Conservation (phyloP, 306 rosid genomes). For the Cucurbita argyrosperma region DNA sequence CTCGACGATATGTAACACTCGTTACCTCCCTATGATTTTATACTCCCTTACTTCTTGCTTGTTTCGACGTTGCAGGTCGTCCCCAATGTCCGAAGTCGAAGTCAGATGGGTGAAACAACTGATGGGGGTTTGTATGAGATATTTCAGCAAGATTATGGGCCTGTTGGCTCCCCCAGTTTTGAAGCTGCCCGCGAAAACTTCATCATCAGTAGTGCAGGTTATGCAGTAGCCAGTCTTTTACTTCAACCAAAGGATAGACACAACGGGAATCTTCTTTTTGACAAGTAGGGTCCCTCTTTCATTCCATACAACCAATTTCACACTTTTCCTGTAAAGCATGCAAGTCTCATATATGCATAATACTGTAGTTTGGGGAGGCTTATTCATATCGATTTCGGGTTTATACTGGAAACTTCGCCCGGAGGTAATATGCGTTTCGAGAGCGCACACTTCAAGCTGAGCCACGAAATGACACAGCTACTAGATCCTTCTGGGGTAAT, state of each 20-base stretch:
- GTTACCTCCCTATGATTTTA: background rate
- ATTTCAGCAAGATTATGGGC: conserved; percentile 88
- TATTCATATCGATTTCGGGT: conserved; percentile 88
- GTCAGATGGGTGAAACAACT: conserved; percentile 99
- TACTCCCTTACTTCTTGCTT: background rate
- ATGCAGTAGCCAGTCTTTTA: conserved; percentile 92
- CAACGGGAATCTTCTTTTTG: conserved; percentile 87
- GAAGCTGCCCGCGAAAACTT: conserved; percentile 96
- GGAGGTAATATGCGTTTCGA: conserved; percentile 97
- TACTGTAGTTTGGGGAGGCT: conserved; percentile 82
- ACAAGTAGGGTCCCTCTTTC: conserved; percentile 36
- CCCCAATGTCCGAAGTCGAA: conserved; percentile 79
- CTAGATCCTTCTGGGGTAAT: conserved; percentile 87
- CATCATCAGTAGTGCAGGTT: conserved; percentile 89
- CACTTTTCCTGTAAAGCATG: background rate
- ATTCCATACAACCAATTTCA: background rate
- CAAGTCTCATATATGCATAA: background rate
- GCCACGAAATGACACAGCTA: conserved; percentile 97
- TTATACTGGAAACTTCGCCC: conserved; percentile 91
- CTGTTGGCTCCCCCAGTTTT: conserved; percentile 71
- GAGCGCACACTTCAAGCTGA: conserved; percentile 95
- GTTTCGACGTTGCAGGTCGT: conserved; percentile 51
- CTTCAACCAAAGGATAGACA: conserved; percentile 99
- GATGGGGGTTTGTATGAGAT: conserved; percentile 96
- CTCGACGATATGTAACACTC: background rate